phyloP scores from a whole-genome alignment of 768 basidiomycete species.

The Dacryopinax spathularia region DNA sequence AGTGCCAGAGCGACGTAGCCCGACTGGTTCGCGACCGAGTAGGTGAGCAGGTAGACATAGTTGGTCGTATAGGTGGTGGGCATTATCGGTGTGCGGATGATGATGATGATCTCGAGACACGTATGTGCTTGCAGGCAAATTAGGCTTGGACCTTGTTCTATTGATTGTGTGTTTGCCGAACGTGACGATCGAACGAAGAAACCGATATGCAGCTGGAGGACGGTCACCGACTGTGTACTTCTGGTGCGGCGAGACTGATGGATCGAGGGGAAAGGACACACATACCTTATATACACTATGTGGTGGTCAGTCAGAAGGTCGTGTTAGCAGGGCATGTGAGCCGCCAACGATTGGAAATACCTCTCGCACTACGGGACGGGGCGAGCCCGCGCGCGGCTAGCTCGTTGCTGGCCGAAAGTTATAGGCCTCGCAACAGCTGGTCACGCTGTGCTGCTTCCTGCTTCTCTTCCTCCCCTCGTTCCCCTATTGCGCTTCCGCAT shows the following conservation, averaged over 20 bases:
- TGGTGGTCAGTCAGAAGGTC: no score
- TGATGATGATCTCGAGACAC: neutral
- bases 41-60: neutral
- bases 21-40: neutral
- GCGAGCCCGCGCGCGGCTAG: no score
- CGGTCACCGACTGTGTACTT: no score
- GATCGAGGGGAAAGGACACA: neutral
- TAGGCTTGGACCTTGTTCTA: neutral
- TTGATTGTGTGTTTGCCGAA: neutral
- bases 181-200: neutral
- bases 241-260: neutral
- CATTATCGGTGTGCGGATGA: neutral
- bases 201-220: neutral
- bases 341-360: neutral
- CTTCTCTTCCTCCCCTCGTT: no score
- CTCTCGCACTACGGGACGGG: neutral
- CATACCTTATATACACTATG: slow-evolving; percentile 1
- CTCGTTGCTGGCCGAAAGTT: neutral
- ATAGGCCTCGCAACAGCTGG: no score
- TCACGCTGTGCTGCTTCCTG: no score
- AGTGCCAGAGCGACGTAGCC: neutral
- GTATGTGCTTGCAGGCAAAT: neutral
- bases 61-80: neutral
- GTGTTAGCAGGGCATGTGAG: neutral
- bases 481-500: no score